Base-by-base conservation (phyloP, 371 early-diverging fungal species). In the Gilbertella persicaria region DNA sequence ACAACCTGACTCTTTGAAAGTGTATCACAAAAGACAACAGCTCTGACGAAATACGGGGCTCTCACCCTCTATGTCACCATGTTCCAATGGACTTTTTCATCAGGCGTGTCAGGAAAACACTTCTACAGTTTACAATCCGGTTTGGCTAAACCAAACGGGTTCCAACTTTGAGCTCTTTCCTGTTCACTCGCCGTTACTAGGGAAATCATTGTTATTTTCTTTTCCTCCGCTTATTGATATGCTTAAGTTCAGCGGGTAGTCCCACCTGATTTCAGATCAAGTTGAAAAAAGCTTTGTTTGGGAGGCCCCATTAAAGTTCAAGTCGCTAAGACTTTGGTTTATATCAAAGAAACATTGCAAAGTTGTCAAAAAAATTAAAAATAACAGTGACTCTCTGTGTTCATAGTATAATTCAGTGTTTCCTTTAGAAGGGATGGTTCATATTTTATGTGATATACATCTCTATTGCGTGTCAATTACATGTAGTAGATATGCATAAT, bases 151-250 rank as follows among this genome's bases (percentile, higher is more conserved):
- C 61, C 62, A 55, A 40, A 19, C 53, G 58, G 75, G 71, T 76
- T 83, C 77, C 61, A 64, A 73, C 66, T 72, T 73, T 73, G 80
- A 71, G 81, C 82, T 79, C 50, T 66, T 82, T 73, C 80, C 74
- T 82, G 28, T 53, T 45, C 45, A 53, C 45, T 53, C 53, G 53
- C 53, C 53, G 45, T 53, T 53, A 83, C 82, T 80, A 63, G 54
- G 75, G 78, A 68, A 80, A 80, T 82, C 82, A 73, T 75, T 64
- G 80, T 85, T 83, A 79, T 71, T 85, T 85, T 82, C 83, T 85
- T 79, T 78, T 84, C 82, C 83, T 84, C 78, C 76, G 69, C 79
- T 82, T 82, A n/a, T n/a, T n/a, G n/a, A n/a, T n/a, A n/a, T n/a
- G 81, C 85, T 82, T 82, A 83, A 82, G 77, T 80, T 80, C 83